Evolutionary conservation across 495 filamentous ascomycete genomes (phyloP).

Genomic region (Penicillium silybi): DNA sequence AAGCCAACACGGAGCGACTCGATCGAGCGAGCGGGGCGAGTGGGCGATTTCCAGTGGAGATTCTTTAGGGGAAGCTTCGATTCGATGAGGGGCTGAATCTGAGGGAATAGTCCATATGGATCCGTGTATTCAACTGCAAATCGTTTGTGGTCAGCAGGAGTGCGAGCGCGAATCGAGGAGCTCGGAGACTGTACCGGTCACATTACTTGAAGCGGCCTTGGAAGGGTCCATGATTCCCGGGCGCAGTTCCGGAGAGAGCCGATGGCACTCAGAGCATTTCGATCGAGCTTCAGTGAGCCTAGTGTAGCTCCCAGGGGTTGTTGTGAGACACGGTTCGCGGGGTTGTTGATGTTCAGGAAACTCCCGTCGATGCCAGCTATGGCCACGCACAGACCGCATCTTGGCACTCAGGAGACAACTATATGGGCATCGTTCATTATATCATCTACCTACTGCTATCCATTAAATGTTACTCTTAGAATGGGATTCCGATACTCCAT

Average conservation of each 20-base stretch:
- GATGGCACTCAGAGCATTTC: conserved; percentile 33
- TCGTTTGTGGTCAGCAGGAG: conserved; percentile 5
- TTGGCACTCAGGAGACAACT: conserved; percentile 12
- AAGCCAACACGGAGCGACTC: conserved; percentile 87
- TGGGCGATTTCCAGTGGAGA: conserved; percentile 94
- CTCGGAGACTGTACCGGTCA: conserved; percentile 38
- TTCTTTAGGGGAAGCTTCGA: conserved; percentile 83
- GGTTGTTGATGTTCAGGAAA: conserved; percentile 6
- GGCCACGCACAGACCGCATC: conserved; percentile 15
- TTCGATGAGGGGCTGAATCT: conserved; percentile 71
- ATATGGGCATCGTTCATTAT: no score
- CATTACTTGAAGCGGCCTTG: conserved; percentile 46
- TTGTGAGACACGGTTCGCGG: background rate
- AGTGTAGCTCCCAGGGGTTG: conserved; percentile 3
- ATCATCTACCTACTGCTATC: background rate
- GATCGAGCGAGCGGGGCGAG: conserved; percentile 86
- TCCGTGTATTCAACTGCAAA: conserved; percentile 69
- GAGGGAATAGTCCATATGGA: conserved; percentile 77
- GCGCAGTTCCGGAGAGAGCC: conserved; percentile 25
- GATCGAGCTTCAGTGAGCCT: conserved; percentile 6
- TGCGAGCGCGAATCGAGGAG: background rate
- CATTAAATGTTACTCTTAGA: background rate
- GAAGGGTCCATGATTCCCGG: conserved; percentile 46
- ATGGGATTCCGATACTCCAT: background rate
- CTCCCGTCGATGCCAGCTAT: conserved; percentile 4